Evolutionary conservation across 148 eudicot species (phyloP), one percentile per base, ranked within the genome.

Genomic region (Persicaria maculosa): DNA sequence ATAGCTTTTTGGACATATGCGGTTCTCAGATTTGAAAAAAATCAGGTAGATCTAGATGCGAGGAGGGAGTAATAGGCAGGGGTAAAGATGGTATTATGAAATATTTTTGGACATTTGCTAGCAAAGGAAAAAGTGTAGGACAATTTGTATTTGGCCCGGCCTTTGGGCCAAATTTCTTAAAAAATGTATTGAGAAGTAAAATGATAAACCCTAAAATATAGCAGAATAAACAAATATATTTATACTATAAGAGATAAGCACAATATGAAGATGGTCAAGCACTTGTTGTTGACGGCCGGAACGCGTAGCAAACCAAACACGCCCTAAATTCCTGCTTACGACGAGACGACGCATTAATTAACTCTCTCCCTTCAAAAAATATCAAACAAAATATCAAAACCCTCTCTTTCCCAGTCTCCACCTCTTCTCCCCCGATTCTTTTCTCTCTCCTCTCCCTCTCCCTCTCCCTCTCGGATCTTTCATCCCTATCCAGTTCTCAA

Each of bases 251-350:
- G n/a, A 55, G 61, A 55, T 31, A 31, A 31, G 40, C 40, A 31
- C 40, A 31, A 31, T 0, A 31, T 17, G 20, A 58, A 62, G 16
- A 36, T 4, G 44, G 68, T 64, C 69, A 64, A 64, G 17, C 68
- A 44, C 45, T 64, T 31, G 68, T 36, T 36, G 68, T 64, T 64
- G 70, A 40, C 70, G 15, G 70, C 6, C 40, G n/a, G 47, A 62
- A 62, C 36, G 44, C 68, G 47, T 36, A 65, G 12, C 40, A 17
- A 65, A 65, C 75, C 75, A 55, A 73, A 73, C 75, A 40, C 65
- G 75, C 58, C 75, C 75, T 73, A 40, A 40, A 65, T 65, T 65
- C 46, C 17, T 36, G 70, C 70, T 65, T 48, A 40, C n/a, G n/a
- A n/a, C n/a, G n/a, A n/a, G n/a, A n/a, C n/a, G n/a, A n/a, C 70